Evolutionary conservation across 805 yeast species (phyloP).

Genomic region (Jamesozyma gamospora): DNA sequence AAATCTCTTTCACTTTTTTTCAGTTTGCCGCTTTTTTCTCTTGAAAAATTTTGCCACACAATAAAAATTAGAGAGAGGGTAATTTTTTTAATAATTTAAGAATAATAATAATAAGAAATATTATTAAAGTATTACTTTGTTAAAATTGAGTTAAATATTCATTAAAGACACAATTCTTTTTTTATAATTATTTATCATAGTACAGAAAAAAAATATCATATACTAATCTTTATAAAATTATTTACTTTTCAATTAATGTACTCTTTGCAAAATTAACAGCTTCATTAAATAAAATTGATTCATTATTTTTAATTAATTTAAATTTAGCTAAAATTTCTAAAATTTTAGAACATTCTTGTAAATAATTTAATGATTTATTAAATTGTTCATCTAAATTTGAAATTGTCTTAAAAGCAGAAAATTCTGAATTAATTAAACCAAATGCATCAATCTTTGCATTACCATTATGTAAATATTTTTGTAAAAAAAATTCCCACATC

Average conservation of each 20-base stretch:
- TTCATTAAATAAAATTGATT: constrained; percentile 12
- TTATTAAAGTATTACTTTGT: too few relatives aligned
- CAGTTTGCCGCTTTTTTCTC: not conserved
- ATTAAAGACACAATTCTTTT: too few relatives aligned
- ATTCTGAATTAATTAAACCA: constrained; percentile 20
- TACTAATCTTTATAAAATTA: not conserved
- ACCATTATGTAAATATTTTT: constrained; percentile 28
- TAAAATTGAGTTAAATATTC: too few relatives aligned
- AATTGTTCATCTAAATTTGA: constrained; percentile 25
- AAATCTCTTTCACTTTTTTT: not conserved
- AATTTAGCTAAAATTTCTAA: constrained; percentile 11
- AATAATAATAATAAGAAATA: too few relatives aligned
- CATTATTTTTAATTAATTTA: constrained; percentile 17
- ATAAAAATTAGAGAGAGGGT: not conserved
- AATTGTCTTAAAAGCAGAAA: constrained; percentile 22
- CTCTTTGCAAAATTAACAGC: constrained; percentile 18
- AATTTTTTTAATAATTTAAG: too few relatives aligned
- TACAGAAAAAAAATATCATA: too few relatives aligned
- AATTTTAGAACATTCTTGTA: constrained; percentile 14
- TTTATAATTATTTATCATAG: too few relatives aligned
- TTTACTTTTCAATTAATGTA: constrained; percentile 8
- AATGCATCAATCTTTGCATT: constrained; percentile 26
- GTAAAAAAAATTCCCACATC: constrained; percentile 30
- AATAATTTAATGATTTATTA: constrained; percentile 12
- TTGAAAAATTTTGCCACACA: constrained; percentile 1